Evolutionary conservation across 83 land plant species (phyloP), one percentile per base, ranked within the genome.

Genomic region (Isoetes engelmannii): DNA sequence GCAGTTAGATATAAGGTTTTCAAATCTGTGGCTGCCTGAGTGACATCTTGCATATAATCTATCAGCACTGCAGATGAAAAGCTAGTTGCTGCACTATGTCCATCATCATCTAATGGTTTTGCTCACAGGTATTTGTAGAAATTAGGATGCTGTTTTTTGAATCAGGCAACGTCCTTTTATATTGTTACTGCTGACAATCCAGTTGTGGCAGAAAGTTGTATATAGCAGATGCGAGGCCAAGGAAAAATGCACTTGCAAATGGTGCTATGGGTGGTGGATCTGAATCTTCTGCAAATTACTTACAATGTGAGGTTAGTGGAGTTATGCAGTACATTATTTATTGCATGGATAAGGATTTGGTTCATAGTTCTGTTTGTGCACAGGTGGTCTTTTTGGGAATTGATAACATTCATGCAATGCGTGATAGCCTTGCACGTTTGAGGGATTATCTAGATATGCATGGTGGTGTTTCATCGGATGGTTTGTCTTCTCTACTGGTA

Each of bases 201-300:
- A 12, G 17, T 51, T 12, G 15, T 68, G 65, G 9, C 75, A 94
- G 99, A 80, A 94, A 94, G 82, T 75, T 94, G 43, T 94, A 86
- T 68, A 94, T 94, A 61, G 92, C 85, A 60, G 99, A 94, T 85
- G 99, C 99, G 74, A 86, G 99, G 69, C 99, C 99, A 18, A 86
- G 90, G 58, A 90, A 90, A 77, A 94, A 94, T 85, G 99, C 99
- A 45, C 69, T 94, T 57, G 99, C 92, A 50, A 94, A 94, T 83
- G 96, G 99, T 4, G 99, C 96, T 21, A 80, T 85, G 90, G 99
- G 99, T 72, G 99, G 99, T 77, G 99, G 99, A 17, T 94, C 99
- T n/a, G 99, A 94, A 74, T 94, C 99, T 19, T 88, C 92, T 59
- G 78, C 99, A 18, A 84, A 94, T 78, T 94, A 94, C 77, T 84